Evolutionary conservation across 208 protist species (phyloP).

Genomic region (Tritrichomonas foetus): DNA sequence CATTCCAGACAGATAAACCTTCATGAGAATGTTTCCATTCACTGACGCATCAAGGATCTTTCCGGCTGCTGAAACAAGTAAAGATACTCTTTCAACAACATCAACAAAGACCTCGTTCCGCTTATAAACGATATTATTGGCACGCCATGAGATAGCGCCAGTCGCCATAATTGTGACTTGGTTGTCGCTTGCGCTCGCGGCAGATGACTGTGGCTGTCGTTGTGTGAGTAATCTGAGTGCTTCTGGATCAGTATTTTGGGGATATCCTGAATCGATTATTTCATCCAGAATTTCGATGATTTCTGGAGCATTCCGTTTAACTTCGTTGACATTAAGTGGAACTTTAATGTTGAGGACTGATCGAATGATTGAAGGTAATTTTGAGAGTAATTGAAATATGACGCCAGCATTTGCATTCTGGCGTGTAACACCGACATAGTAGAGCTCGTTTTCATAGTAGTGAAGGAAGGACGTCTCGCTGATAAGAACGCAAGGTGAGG

Average conservation of each 20-base stretch:
- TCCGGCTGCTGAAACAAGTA: constrained; percentile 78
- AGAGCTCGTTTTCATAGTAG: constrained; percentile 1
- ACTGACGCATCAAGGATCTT: constrained; percentile 38
- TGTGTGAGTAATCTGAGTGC: background rate
- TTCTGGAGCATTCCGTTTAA: background rate
- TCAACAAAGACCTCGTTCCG: constrained; percentile 97
- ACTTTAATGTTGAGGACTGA: background rate
- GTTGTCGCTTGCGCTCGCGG: background rate
- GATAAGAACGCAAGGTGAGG: background rate
- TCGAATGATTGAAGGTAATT: background rate
- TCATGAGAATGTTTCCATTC: constrained; percentile 80
- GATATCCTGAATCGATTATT: constrained; percentile 26
- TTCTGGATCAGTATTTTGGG: constrained; percentile 36
- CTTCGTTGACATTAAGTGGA: background rate
- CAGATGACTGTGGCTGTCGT: background rate
- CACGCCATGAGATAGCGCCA: constrained; percentile 33
- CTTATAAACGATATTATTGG: constrained; percentile 71
- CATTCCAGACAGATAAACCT: constrained; percentile 91
- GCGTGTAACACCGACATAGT: background rate
- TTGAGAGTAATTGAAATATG: constrained; percentile 25
- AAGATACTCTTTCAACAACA: constrained; percentile 88
- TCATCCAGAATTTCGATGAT: constrained; percentile 29
- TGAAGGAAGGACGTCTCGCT: background rate
- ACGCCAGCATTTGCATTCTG: background rate
- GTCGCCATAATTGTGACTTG: constrained; percentile 22